phyloP scores from a whole-genome alignment of 495 filamentous ascomycete species.

The Achaetomiella virescens region DNA sequence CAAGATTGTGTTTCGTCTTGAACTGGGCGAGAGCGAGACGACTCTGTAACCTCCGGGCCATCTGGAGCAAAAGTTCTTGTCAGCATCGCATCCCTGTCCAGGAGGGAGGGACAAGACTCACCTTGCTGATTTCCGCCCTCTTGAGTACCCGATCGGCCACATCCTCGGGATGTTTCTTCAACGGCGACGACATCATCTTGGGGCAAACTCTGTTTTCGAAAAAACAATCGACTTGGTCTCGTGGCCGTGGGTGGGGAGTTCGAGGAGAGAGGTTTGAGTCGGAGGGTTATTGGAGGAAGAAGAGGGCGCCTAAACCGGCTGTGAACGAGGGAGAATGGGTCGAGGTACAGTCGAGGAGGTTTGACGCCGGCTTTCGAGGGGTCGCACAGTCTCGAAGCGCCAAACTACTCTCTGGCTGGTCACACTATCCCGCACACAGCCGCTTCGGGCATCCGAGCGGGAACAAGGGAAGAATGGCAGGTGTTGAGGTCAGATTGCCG shows the following conservation, averaged over 20 bases:
- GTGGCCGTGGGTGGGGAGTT: conserved; percentile 19
- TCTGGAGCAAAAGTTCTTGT: conserved; percentile 45
- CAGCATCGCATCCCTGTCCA: conserved; percentile 1
- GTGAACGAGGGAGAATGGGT: conserved; percentile 1
- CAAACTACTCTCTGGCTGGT: neutral
- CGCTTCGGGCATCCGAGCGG: conserved; percentile 4
- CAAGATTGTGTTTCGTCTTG: conserved; percentile 89
- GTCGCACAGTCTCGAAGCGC: neutral
- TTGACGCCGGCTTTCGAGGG: conserved; percentile 4
- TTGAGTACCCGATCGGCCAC: conserved; percentile 65
- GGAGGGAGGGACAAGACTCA: conserved; percentile 32
- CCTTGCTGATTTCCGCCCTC: conserved; percentile 78
- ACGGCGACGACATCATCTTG: conserved; percentile 49
- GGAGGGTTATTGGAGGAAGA: conserved; percentile 19
- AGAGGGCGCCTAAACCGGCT: conserved; percentile 11
- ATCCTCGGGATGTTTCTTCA: conserved; percentile 55
- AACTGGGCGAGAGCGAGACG: conserved; percentile 91
- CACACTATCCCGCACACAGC: conserved; percentile 4
- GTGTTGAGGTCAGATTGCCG: conserved; percentile 5
- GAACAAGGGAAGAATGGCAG: neutral
- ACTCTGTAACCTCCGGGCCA: conserved; percentile 84
- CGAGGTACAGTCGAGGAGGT: neutral
- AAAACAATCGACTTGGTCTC: conserved; percentile 14
- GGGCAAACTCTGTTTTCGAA: conserved; percentile 12
- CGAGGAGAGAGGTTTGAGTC: conserved; percentile 25